Evolutionary conservation across 305 asterid genomes (phyloP), one percentile per base, ranked within the genome.

Genomic region (Fraxinus nigra): DNA sequence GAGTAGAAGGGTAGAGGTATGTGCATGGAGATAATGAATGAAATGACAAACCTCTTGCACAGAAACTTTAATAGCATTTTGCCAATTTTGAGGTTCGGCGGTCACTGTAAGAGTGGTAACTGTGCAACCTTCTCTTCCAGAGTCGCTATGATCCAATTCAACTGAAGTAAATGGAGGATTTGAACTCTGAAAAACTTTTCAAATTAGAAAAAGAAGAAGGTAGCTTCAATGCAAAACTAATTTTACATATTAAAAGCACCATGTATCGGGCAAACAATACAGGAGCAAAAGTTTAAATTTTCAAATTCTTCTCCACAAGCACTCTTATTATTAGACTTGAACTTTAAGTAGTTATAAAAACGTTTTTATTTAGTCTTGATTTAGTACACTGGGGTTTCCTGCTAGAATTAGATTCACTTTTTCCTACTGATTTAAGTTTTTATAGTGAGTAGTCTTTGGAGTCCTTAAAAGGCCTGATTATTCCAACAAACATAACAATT

Each of bases 71-170:
- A 97, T 90, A 77, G 99, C 99, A 87, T 90, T 90, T 84, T 84
- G 91, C 99, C 99, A 97, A 81, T 97, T 97, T 85, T 90, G 94
- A 78, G 99, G 98, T 79, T 97, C 98, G 72, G 99, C 97, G 5
- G 98, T 93, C 82, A 94, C 96, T 1, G 99, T 97, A 84, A 97
- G 98, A 85, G 99, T 94, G 79, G 98, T 97, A 80, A 94, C 98
- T 16, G 98, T 97, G 90, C 99, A 97, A 73, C 98, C 98, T 94
- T 97, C 99, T 83, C 98, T 91, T 86, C 98, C 99, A 78, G 99
- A 97, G 82, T 97, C 99, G 87, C 98, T 94, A 87, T 97, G 99
- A 88, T 97, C 99, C 92, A 97, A 89, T 80, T 97, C 99, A 80
- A 97, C 98, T 6, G 99, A 92, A 73, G 99, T 94, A 87, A 97